phyloP scores from a whole-genome alignment of 257 asterid species.

The Scutellaria galericulata region DNA sequence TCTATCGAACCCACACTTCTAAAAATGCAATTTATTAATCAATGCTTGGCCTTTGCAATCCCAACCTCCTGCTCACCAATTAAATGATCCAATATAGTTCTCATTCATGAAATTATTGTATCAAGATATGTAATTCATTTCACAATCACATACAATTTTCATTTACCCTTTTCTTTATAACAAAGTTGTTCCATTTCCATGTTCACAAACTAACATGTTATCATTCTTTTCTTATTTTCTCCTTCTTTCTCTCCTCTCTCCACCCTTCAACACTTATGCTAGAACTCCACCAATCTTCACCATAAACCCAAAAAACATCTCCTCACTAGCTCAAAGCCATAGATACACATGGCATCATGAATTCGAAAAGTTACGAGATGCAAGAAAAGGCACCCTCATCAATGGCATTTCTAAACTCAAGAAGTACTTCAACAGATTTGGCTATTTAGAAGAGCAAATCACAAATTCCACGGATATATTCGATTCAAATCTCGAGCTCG shows the following conservation, averaged over 20 bases:
- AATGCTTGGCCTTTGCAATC: conserved; percentile 6
- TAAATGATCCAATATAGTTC: conserved; percentile 12
- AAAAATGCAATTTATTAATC: background rate
- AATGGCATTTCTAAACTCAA: conserved; percentile 62
- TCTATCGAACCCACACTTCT: background rate
- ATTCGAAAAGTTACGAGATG: conserved; percentile 45
- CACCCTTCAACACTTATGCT: conserved; percentile 40
- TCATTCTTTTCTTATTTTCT: conserved; percentile 32
- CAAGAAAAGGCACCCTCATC: conserved; percentile 50
- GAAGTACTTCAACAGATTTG: conserved; percentile 61
- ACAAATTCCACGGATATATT: conserved; percentile 47
- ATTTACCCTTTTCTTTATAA: conserved; percentile 38
- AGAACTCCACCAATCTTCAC: conserved; percentile 40
- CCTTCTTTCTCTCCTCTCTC: conserved; percentile 38
- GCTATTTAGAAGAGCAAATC: conserved; percentile 45
- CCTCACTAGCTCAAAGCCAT: conserved; percentile 1
- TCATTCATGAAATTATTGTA: background rate
- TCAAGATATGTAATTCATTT: background rate
- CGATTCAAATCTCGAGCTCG: conserved; percentile 53
- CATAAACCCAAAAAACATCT: conserved; percentile 19
- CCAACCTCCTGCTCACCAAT: background rate
- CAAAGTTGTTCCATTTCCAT: conserved; percentile 24
- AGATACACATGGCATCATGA: conserved; percentile 53
- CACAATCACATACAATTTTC: background rate
- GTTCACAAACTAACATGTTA: conserved; percentile 45